Percentiles rank a stretch among this genome's conserved stretches.
phyloP scores from a whole-genome alignment of 1,284 basidiomycete genomes.

The Moesziomyces parantarcticus region DNA sequence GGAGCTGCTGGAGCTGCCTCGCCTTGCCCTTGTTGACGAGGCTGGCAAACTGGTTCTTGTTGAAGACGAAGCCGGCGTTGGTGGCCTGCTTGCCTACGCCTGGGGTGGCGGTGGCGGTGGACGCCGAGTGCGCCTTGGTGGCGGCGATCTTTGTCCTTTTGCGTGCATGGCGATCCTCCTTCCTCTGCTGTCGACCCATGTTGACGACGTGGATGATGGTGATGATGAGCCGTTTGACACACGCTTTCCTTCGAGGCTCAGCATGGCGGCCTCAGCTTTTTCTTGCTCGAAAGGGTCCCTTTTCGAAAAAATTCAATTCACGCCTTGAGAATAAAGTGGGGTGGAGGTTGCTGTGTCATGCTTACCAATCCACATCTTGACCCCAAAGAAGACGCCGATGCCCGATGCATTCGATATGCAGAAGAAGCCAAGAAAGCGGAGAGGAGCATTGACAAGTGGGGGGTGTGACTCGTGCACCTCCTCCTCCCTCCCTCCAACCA shows the following conservation, averaged over 20 bases:
- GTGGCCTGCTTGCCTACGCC: conserved; percentile 29
- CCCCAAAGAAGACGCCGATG: not conserved
- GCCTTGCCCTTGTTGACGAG: conserved; percentile 45
- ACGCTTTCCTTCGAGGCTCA: conserved; percentile 1
- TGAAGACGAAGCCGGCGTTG: conserved; percentile 42
- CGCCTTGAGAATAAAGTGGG: not conserved
- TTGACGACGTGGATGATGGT: not conserved
- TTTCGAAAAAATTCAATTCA: too few relatives aligned
- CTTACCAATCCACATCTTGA: not conserved
- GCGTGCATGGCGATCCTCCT: conserved; percentile 42
- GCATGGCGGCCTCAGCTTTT: too few relatives aligned
- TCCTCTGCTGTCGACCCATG: conserved; percentile 36
- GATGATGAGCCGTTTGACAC: conserved; percentile 13
- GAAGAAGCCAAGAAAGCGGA: too few relatives aligned
- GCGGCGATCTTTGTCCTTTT: conserved; percentile 41
- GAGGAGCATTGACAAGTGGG: too few relatives aligned
- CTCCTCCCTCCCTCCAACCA: not conserved
- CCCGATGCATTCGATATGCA: too few relatives aligned
- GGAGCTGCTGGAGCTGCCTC: conserved; percentile 26
- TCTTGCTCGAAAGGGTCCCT: too few relatives aligned
- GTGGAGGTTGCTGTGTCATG: conserved; percentile 1
- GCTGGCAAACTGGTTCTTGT: conserved; percentile 39
- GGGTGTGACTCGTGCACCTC: too few relatives aligned
- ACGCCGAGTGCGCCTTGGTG: conserved; percentile 20
- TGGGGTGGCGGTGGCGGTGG: conserved; percentile 6